Conservation (phyloP, 495 filamentous ascomycete genomes). For the Penicillium cinerascens region DNA sequence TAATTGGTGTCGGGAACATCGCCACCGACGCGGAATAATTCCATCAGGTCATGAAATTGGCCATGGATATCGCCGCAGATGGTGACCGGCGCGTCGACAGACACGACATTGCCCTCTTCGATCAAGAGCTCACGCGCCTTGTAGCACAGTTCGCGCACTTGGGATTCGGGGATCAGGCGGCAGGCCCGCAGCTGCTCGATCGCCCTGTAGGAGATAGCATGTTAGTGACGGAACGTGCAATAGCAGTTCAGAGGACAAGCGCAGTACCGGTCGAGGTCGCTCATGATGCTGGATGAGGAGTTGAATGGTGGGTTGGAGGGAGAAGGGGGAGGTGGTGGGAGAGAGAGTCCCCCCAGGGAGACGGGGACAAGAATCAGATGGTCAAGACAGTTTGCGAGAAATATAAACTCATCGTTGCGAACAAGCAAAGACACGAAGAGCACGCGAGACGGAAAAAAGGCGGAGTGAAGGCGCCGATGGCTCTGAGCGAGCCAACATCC, state of each 20-base stretch:
- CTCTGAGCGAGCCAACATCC: constrained; percentile 16
- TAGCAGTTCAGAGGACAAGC: background rate
- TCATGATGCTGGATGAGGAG: constrained; percentile 55
- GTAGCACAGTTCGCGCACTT: constrained; percentile 95
- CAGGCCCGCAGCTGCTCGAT: constrained; percentile 93
- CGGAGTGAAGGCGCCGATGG: constrained; percentile 2
- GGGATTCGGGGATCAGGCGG: constrained; percentile 90
- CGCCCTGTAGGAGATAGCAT: constrained; percentile 55
- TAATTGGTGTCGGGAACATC: constrained; percentile 97
- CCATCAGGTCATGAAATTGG: constrained; percentile 98
- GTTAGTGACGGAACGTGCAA: constrained; percentile 3
- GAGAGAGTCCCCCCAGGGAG: constrained; percentile 4
- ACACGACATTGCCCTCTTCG: constrained; percentile 96
- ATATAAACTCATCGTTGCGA: constrained; percentile 21
- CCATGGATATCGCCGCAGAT: constrained; percentile 99
- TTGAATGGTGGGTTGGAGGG: constrained; percentile 7
- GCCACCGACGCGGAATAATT: constrained; percentile 92
- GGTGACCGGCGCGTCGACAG: constrained; percentile 93
- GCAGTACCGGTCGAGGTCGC: constrained; percentile 76
- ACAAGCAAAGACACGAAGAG: background rate
- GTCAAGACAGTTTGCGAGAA: constrained; percentile 14
- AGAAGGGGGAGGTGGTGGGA: background rate
- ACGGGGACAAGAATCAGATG: constrained; percentile 7
- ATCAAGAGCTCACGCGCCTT: constrained; percentile 95
- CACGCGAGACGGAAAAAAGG: background rate